These are phyloP conservation scores for Teunomyces tritomae DNA, from an alignment of 805 yeast genomes.

Conservation along the genomic window DNA sequence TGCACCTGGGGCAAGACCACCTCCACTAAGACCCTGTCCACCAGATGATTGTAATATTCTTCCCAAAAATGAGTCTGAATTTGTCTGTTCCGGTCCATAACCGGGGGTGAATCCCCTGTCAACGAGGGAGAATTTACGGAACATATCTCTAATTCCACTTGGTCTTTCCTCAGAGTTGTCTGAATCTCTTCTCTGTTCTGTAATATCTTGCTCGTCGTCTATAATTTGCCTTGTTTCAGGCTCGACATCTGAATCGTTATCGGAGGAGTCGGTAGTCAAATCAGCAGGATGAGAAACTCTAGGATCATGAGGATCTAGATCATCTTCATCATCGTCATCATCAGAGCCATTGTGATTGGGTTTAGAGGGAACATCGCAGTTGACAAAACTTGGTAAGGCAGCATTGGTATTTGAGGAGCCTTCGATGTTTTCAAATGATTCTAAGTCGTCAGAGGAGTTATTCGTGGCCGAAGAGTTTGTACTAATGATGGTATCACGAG, in stretches of 20 bases:
- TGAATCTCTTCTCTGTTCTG: constrained; percentile 5
- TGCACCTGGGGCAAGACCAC: constrained; percentile 45
- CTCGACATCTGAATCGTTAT: not conserved
- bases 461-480: constrained; percentile 23
- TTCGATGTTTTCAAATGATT: constrained; percentile 1
- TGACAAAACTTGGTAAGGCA: constrained; percentile 23
- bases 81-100: constrained; percentile 19
- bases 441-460: constrained; percentile 17
- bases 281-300: not conserved
- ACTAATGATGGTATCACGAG: constrained; percentile 27
- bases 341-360: constrained; percentile 8
- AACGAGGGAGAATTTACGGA: constrained; percentile 35
- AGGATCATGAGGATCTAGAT: not conserved
- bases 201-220: not conserved
- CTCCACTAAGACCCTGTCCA: constrained; percentile 33
- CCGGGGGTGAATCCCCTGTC: constrained; percentile 27
- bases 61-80: constrained; percentile 40
- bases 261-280: not conserved
- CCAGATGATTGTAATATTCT: constrained; percentile 28
- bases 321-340: constrained; percentile 12
- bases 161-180: constrained; percentile 6
- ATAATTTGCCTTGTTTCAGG: constrained; percentile 6
- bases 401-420: constrained; percentile 7
- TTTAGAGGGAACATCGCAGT: not conserved
- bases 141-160: constrained; percentile 25